These are phyloP conservation scores for Apiotrichum sp. DNA, from an alignment of 1,284 basidiomycete genomes.

Conservation along the genomic window DNA sequence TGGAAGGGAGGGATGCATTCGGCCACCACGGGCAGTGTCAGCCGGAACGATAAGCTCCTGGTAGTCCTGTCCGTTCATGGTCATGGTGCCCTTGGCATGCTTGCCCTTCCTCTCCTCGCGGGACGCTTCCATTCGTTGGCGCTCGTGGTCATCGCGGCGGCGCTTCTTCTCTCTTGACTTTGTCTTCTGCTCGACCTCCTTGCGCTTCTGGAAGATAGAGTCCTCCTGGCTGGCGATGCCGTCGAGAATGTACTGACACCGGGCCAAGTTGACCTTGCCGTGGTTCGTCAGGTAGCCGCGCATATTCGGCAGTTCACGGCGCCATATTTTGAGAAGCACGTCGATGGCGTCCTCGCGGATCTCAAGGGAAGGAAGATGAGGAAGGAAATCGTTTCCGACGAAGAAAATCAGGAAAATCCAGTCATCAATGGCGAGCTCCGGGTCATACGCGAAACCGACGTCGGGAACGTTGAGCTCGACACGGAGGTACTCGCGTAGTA, in stretches of 20 bases:
- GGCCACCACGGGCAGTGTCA: conserved; percentile 30
- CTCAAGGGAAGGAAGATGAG: conserved; percentile 94
- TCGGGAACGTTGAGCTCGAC: conserved; percentile 81
- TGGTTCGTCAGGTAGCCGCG: conserved; percentile 95
- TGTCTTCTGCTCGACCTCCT: conserved; percentile 91
- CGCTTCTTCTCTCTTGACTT: conserved; percentile 81
- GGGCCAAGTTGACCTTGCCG: conserved; percentile 76
- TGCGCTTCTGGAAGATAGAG: conserved; percentile 86
- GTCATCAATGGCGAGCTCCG: conserved; percentile 97
- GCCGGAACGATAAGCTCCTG: conserved; percentile 36
- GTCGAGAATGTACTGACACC: conserved; percentile 91
- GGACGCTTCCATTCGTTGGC: conserved; percentile 30
- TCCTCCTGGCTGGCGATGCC: conserved; percentile 88
- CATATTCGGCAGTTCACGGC: conserved; percentile 84
- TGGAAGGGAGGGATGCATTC: conserved; percentile 54
- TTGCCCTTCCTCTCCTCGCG: neutral
- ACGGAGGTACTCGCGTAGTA: conserved; percentile 95
- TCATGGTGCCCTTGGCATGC: conserved; percentile 34
- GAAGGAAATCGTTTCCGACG: conserved; percentile 99
- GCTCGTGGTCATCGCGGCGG: conserved; percentile 64
- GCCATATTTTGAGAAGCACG: conserved; percentile 92
- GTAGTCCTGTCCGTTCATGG: conserved; percentile 43
- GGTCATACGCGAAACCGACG: conserved; percentile 78
- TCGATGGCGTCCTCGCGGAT: conserved; percentile 99
- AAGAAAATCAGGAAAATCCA: conserved; percentile 99